A percentile compares a stretch with the other conserved stretches of the same genome.
Evolutionary conservation across 768 basidiomycete genomes (phyloP).

Genomic region (Pisolithus microcarpus): DNA sequence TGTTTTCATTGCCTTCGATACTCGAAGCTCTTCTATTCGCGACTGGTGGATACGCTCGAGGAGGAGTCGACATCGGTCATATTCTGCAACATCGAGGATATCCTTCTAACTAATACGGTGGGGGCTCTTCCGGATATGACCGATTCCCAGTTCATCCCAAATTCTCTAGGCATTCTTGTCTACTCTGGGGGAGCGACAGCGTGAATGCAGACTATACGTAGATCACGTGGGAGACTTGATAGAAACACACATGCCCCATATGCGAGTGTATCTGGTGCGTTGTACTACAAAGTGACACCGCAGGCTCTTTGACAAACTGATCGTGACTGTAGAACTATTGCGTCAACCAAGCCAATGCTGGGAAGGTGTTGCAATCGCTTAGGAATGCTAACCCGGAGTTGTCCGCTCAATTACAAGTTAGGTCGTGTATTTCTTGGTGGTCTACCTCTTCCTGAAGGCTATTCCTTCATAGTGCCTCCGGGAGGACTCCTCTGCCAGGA

Average conservation of each 20-base stretch:
- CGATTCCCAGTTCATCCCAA: not conserved
- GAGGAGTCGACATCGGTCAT: constrained; percentile 73
- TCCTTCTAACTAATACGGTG: constrained; percentile 83
- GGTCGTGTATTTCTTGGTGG: constrained; percentile 6
- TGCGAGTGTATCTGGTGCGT: constrained; percentile 74
- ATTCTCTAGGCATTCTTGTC: constrained; percentile 66
- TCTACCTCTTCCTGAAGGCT: not conserved
- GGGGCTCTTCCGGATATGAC: constrained; percentile 12
- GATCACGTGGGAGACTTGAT: constrained; percentile 85
- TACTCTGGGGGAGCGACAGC: constrained; percentile 85
- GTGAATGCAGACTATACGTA: constrained; percentile 84
- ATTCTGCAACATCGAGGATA: constrained; percentile 92
- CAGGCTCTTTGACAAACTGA: not conserved
- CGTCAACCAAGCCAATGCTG: constrained; percentile 76
- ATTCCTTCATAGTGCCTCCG: constrained; percentile 49
- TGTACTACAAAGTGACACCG: not conserved
- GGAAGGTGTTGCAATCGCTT: constrained; percentile 67
- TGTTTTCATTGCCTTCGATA: constrained; percentile 1
- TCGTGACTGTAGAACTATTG: constrained; percentile 63
- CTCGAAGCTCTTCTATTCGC: constrained; percentile 75
- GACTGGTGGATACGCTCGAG: constrained; percentile 64
- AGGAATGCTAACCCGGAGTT: constrained; percentile 63
- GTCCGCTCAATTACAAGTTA: constrained; percentile 59
- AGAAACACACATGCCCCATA: constrained; percentile 62
- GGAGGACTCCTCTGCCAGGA: constrained; percentile 70